Evolutionary conservation across 1,284 basidiomycete species (phyloP), one percentile per base, ranked within the genome.

Genomic region (Fomes fomentarius): DNA sequence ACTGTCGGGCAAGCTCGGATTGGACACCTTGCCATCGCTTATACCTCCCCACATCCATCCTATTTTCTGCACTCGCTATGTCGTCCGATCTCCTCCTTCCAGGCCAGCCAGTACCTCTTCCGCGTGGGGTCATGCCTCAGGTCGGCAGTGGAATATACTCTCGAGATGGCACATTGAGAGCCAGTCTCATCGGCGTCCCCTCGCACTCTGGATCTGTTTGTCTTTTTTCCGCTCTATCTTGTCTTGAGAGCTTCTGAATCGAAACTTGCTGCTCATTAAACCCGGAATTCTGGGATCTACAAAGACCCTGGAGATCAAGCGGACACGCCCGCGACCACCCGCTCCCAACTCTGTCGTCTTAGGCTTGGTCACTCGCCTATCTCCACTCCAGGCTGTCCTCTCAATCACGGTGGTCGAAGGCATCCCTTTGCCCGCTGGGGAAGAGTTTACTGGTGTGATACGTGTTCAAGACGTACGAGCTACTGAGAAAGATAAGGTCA

Each of bases 401-500:
- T 89, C 91, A 1, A 95, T 99, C 61, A 85, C 89, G 33, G 89
- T 96, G 12, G 94, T 98, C 26, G 93, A 97, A 67, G 92, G 90
- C 17, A 78, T 90, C n/a, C 94, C 96, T 1, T 80, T 96, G 24
- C 89, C 93, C 21, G 78, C 82, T 37, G 90, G 90, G n/a, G 94
- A 96, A 73, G 95, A 98, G 62, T 98, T 97, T 64, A 89, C 85
- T 0, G 96, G 96, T 12, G 89, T 98, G 8, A 92, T 99, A 55
- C 85, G 96, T 30, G 79, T 85, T 4, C 93, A 96, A 71, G 97
- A 99, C 72, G 87, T 97, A n/a, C 75, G 94, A 43, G 87, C 89
- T 25, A 96, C 94, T 1, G 94, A 97, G 68, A 93, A 93, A 66
- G 94, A 96, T 75, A 92, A 89, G 69, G 83, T 98, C 56, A 96